Evolutionary conservation across 139 green algal species (phyloP).

Genomic region (Microglena sp.): DNA sequence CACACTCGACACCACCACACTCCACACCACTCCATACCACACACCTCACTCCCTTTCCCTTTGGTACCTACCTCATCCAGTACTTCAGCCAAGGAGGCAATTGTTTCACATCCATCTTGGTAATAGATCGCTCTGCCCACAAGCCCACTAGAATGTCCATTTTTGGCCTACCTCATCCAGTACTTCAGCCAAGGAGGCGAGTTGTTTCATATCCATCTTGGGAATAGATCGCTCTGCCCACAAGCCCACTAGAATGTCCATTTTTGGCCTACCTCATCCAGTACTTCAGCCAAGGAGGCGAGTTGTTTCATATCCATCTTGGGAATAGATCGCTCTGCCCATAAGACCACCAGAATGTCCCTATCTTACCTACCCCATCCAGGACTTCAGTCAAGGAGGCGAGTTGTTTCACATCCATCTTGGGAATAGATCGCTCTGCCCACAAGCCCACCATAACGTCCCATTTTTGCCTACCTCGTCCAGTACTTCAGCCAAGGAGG

Average conservation of each 20-base stretch:
- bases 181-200: conserved; percentile 27
- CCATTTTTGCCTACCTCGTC: conserved; percentile 29
- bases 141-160: conserved; percentile 12
- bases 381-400: conserved; percentile 42
- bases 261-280: conserved; percentile 37
- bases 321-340: conserved; percentile 58
- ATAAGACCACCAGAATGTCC: conserved; percentile 68
- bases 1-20: no score
- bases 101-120: conserved; percentile 24
- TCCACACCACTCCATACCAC: no score
- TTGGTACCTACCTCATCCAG: conserved; percentile 40
- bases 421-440: conserved; percentile 55
- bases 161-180: conserved; percentile 40
- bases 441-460: conserved; percentile 72
- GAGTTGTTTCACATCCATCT: conserved; percentile 33
- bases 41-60: no score
- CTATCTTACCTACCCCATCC: conserved; percentile 28
- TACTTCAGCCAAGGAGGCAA: conserved; percentile 36
- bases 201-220: conserved; percentile 30
- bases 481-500: conserved; percentile 42
- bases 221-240: conserved; percentile 63
- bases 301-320: conserved; percentile 23
- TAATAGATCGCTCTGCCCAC: conserved; percentile 61
- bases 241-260: conserved; percentile 12
- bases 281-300: conserved; percentile 34